Percentiles rank a stretch among this genome's conserved stretches.
Conservation (phyloP, 805 yeast genomes). For the Metschnikowia reukaufii region DNA sequence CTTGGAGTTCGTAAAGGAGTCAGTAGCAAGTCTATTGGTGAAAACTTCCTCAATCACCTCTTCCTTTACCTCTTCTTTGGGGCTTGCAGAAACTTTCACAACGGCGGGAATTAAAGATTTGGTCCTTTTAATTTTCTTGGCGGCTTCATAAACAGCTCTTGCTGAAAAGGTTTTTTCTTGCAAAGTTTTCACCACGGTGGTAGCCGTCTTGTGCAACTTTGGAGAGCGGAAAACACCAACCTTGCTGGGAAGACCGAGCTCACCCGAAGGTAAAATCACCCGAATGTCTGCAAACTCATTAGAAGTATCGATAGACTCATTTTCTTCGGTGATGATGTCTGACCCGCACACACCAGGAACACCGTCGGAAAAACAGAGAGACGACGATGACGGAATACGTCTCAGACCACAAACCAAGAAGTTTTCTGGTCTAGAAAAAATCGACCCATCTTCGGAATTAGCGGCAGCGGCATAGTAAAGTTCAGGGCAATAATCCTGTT, state of each 20-base stretch:
- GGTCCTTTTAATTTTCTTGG: too few species aligned
- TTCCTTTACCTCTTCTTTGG: not conserved
- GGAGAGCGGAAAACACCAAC: not conserved
- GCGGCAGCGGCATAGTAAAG: not conserved
- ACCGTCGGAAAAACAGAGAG: not conserved
- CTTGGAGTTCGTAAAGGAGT: not conserved
- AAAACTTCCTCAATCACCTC: not conserved
- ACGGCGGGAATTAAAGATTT: not conserved
- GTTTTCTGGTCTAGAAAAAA: not conserved
- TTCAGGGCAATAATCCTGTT: not conserved
- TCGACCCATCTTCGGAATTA: not conserved
- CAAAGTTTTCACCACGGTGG: too few species aligned
- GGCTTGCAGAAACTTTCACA: not conserved
- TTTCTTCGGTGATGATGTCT: not conserved
- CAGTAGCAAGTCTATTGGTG: not conserved
- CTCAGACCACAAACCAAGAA: not conserved
- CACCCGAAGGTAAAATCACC: not conserved
- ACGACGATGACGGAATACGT: not conserved
- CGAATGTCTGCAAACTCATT: not conserved
- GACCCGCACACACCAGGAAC: not conserved
- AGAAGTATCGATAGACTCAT: not conserved
- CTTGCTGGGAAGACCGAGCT: not conserved
- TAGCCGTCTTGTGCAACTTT: not conserved
- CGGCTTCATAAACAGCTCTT: too few species aligned
- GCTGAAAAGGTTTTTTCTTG: too few species aligned